Evolutionary conservation across 2,329 filamentous ascomycete species (phyloP).

Genomic region (Exophiala phaeomuriformis): DNA sequence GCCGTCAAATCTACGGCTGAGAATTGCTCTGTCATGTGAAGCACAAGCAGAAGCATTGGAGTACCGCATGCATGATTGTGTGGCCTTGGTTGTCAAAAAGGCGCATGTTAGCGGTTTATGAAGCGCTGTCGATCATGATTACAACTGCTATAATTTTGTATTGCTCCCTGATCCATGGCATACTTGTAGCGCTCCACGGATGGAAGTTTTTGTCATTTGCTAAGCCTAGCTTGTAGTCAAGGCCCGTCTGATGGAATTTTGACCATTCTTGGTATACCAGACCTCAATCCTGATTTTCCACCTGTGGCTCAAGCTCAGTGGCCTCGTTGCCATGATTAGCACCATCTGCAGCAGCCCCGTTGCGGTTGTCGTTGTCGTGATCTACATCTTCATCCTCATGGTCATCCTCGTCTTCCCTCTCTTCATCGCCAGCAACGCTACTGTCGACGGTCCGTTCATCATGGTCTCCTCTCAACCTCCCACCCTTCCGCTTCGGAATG

Average conservation of each 20-base stretch:
- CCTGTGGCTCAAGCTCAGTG: not conserved
- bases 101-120: too few relatives aligned
- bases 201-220: too few relatives aligned
- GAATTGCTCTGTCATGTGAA: constrained; percentile 38
- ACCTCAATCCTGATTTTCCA: not conserved
- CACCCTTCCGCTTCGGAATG: constrained; percentile 86
- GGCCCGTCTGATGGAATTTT: too few relatives aligned
- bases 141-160: too few relatives aligned
- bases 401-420: constrained; percentile 23
- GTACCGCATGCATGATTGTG: too few relatives aligned
- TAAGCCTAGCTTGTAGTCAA: too few relatives aligned
- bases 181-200: too few relatives aligned
- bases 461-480: constrained; percentile 49
- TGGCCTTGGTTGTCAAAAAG: too few relatives aligned
- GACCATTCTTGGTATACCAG: not conserved
- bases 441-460: constrained; percentile 8
- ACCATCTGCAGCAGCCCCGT: not conserved
- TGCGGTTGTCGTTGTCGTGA: constrained; percentile 13
- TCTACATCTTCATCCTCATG: constrained; percentile 31
- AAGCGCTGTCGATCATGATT: too few relatives aligned
- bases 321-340: constrained; percentile 16
- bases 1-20: constrained; percentile 37
- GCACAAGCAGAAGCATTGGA: not conserved
- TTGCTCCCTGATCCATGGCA: too few relatives aligned
- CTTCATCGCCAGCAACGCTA: not conserved